Evolutionary conservation across 31 red algal species (phyloP).

Genomic region (Asparagopsis taxiformis): DNA sequence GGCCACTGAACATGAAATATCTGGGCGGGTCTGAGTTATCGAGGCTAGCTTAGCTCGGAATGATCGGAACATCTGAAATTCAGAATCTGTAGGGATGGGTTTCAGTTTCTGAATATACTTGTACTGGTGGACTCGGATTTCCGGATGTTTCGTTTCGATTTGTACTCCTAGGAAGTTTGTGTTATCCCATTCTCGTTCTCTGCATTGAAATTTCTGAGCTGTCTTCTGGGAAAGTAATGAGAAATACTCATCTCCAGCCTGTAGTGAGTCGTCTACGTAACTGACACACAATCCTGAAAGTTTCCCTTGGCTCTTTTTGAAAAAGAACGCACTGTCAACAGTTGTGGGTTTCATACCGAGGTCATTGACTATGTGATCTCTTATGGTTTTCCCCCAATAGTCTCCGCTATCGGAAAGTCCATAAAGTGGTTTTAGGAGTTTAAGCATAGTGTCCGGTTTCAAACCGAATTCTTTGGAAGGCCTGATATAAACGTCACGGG

Average conservation of each 20-base stretch:
- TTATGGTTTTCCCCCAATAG: constrained; percentile 14
- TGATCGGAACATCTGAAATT: constrained; percentile 9
- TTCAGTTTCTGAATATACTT: neutral
- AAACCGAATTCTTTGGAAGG: constrained; percentile 17
- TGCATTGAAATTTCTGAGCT: neutral
- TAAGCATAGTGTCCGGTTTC: neutral
- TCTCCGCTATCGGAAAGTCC: constrained; percentile 21
- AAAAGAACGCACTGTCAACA: neutral
- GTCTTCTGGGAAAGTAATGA: neutral
- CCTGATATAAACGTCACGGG: constrained; percentile 13
- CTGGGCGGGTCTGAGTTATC: constrained; percentile 19
- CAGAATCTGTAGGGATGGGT: neutral
- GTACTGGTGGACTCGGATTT: constrained; percentile 1
- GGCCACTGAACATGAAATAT: constrained; percentile 8
- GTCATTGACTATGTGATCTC: neutral
- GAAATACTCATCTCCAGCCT: constrained; percentile 1
- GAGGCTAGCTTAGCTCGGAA: neutral
- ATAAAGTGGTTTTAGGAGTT: constrained; percentile 22
- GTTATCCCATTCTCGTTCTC: constrained; percentile 23
- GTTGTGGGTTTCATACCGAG: constrained; percentile 21
- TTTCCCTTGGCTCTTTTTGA: neutral
- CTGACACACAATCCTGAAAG: neutral
- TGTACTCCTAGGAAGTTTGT: constrained; percentile 3
- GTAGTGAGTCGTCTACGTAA: neutral
- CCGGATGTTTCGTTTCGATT: neutral